Evolutionary conservation across 2,329 filamentous ascomycete genomes (phyloP).

Genomic region (Clonostachys byssicola): DNA sequence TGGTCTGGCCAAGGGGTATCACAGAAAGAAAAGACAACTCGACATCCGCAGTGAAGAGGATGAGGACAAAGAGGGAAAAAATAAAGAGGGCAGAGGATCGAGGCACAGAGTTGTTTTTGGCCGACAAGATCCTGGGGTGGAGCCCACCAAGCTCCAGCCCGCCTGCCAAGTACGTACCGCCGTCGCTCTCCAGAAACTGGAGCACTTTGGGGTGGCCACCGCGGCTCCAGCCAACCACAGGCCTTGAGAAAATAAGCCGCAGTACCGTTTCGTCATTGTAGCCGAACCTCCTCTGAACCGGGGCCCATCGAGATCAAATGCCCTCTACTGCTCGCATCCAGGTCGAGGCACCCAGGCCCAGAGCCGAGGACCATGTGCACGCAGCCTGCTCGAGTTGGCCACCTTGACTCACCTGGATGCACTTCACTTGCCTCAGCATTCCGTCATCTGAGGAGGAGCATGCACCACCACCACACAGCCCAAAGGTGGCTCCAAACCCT

Average conservation of each 20-base stretch:
- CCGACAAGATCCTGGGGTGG: slow-evolving; percentile 7
- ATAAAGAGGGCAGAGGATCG: slow-evolving; percentile 10
- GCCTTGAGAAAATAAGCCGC: slow-evolving; percentile 15
- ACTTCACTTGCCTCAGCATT: too few relatives aligned
- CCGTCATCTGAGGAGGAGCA: too few relatives aligned
- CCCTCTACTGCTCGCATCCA: not conserved
- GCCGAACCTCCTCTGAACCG: slow-evolving; percentile 7
- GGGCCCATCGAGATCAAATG: slow-evolving; percentile 4
- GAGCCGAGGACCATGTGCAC: too few relatives aligned
- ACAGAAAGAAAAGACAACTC: slow-evolving; percentile 11
- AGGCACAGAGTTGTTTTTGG: slow-evolving; percentile 18
- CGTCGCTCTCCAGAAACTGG: not conserved
- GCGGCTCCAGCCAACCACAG: slow-evolving; percentile 12
- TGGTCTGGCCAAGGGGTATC: slow-evolving; percentile 9
- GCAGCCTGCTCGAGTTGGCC: too few relatives aligned
- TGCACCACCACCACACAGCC: too few relatives aligned
- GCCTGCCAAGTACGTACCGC: slow-evolving; percentile 2
- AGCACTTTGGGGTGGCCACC: not conserved
- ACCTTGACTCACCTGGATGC: too few relatives aligned
- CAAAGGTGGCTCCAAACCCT: too few relatives aligned
- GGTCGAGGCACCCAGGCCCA: too few relatives aligned
- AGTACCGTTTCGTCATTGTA: slow-evolving; percentile 7
- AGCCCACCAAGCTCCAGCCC: slow-evolving; percentile 9
- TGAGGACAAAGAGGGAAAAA: slow-evolving; percentile 19
- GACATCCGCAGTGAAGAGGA: slow-evolving; percentile 6